Base-by-base conservation (phyloP, 495 filamentous ascomycete genomes). In the Achaetomiella virescens region DNA sequence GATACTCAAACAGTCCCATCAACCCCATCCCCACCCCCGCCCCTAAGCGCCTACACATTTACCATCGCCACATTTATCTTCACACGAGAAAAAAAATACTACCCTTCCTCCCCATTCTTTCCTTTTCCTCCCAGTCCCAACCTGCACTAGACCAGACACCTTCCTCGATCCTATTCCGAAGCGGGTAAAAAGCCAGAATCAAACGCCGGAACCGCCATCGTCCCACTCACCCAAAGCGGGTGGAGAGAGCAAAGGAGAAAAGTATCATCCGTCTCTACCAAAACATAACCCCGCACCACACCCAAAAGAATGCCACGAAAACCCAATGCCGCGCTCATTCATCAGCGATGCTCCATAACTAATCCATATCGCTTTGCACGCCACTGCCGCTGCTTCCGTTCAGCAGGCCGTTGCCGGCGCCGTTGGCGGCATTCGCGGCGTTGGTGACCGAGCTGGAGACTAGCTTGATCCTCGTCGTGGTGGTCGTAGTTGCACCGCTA, bases 381-480 rank as follows among this genome's bases (percentile, higher is more conserved):
- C 67, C 69, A 36, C 70, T 69, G n/a, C n/a, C n/a, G 27, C 61
- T 66, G 10, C 64, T 71, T 17, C 72, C 72, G 54, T 77, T 77
- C 3, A 66, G 50, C 47, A 69, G 71, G 27, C 67, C 70, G 50
- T 76, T 71, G 11, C 73, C 72, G 0, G 22, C 38, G 24, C 24
- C 49, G 10, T 29, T 41, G 0, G 35, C 35, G n/a, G 15, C 22
- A 36, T 22, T 29, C 9, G 9, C 29, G 31, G 22, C 36, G 11
- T n/a, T n/a, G n/a, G 12, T 22, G 15, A 54, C 83, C 68, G 66
- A 83, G 76, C 45, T 51, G 3, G 65, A 86, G 41, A 78, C 85
- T 76, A 66, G 72, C 75, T 67, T 82, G 77, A 79, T 63, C 66
- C 81, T 52, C 70, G 76, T 48, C 3, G 76, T 43, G 77, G 78